A percentile compares a stretch with the other conserved stretches of the same genome.
Conservation (phyloP, 805 yeast species). For the Metschnikowia anglica region DNA sequence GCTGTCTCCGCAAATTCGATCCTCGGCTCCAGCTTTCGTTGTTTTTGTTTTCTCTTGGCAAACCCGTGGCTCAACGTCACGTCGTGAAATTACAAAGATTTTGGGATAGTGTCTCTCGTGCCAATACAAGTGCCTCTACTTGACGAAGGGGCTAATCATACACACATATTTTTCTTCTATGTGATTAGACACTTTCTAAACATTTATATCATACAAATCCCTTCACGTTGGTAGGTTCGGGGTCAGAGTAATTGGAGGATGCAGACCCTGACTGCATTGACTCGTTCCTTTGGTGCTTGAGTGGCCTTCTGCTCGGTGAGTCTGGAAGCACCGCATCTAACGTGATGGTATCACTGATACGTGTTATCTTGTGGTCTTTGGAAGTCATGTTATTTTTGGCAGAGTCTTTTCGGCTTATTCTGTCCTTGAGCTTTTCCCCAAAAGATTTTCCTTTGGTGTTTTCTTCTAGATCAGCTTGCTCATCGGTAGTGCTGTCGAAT, state of each 20-base stretch:
- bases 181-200: background rate
- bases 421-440: constrained; percentile 17
- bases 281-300: constrained; percentile 12
- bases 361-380: constrained; percentile 9
- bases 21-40: constrained; percentile 9
- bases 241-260: constrained; percentile 16
- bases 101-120: constrained; percentile 10
- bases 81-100: constrained; percentile 9
- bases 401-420: constrained; percentile 11
- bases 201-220: constrained; percentile 11
- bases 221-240: constrained; percentile 17
- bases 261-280: constrained; percentile 16
- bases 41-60: constrained; percentile 9
- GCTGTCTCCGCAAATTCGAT: constrained; percentile 11
- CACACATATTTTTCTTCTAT: background rate
- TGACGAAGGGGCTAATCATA: background rate
- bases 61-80: constrained; percentile 8
- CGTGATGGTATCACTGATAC: constrained; percentile 18
- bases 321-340: constrained; percentile 9
- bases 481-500: background rate
- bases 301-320: constrained; percentile 9
- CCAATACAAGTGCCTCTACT: background rate
- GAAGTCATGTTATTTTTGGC: background rate
- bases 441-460: constrained; percentile 6
- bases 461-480: background rate